Percentiles rank a stretch among this genome's conserved stretches.
Evolutionary conservation across 345 rosid species (phyloP).

Genomic region (Melastoma malabathricum): DNA sequence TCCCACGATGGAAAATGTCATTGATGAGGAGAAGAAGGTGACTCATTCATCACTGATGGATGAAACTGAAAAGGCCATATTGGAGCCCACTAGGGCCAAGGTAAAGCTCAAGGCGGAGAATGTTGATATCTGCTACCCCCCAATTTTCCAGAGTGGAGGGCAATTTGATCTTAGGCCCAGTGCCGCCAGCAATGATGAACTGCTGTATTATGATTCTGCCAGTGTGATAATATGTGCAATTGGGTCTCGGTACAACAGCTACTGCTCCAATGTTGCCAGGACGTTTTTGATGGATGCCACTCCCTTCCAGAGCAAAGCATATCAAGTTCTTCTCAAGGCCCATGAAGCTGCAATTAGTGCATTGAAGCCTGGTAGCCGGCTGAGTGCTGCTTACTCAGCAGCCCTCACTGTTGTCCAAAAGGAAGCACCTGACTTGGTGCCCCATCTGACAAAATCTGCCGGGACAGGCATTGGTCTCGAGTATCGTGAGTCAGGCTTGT

Average conservation of each 20-base stretch:
- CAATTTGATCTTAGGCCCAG: slow-evolving; percentile 86
- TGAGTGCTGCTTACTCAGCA: slow-evolving; percentile 58
- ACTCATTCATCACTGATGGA: slow-evolving; percentile 81
- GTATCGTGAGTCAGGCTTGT: slow-evolving; percentile 79
- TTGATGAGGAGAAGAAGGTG: slow-evolving; percentile 83
- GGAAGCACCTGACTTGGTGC: slow-evolving; percentile 63
- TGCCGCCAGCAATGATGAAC: slow-evolving; percentile 78
- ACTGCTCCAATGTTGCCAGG: slow-evolving; percentile 86
- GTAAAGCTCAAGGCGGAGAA: slow-evolving; percentile 83
- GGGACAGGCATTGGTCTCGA: slow-evolving; percentile 98
- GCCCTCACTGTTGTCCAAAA: slow-evolving; percentile 70
- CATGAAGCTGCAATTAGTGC: slow-evolving; percentile 80
- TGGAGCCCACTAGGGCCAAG: slow-evolving; percentile 67
- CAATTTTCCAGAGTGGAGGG: slow-evolving; percentile 92
- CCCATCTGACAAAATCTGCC: slow-evolving; percentile 75
- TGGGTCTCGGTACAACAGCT: slow-evolving; percentile 79
- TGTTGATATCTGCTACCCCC: slow-evolving; percentile 93
- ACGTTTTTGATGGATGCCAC: slow-evolving; percentile 75
- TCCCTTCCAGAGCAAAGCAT: slow-evolving; percentile 77
- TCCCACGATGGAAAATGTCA: slow-evolving; percentile 75
- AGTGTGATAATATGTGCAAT: slow-evolving; percentile 81
- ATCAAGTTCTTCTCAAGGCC: slow-evolving; percentile 76
- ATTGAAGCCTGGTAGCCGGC: slow-evolving; percentile 55
- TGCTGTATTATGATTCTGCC: slow-evolving; percentile 69
- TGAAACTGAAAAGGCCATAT: slow-evolving; percentile 71